Percentiles rank a stretch among this genome's conserved stretches.
Conservation (phyloP, 1,284 basidiomycete genomes). For the Ganoderma multipileum region DNA sequence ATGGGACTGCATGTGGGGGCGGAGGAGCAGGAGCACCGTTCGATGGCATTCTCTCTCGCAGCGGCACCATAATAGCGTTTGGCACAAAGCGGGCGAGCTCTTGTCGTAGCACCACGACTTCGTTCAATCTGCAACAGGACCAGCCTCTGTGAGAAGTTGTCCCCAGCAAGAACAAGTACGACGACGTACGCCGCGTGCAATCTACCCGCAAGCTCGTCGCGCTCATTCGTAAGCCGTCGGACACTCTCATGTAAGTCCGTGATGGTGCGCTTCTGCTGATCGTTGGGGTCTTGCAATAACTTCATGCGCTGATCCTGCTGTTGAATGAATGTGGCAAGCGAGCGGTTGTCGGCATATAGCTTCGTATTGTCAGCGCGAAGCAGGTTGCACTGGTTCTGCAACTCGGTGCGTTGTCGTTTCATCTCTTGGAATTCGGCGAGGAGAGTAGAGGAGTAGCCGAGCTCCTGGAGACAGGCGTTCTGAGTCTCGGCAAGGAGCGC, state of each 20-base stretch:
- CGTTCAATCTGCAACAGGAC: conserved; percentile 20
- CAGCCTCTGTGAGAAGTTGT: background rate
- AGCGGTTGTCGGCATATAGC: conserved; percentile 58
- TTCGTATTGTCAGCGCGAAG: conserved; percentile 51
- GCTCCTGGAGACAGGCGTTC: conserved; percentile 54
- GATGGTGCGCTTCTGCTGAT: conserved; percentile 14
- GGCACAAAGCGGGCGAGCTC: conserved; percentile 29
- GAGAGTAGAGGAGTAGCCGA: conserved; percentile 50
- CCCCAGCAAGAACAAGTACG: background rate
- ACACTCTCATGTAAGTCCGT: conserved; percentile 26
- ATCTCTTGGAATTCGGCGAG: conserved; percentile 43
- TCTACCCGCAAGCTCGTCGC: conserved; percentile 22
- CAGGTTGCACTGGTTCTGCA: conserved; percentile 41
- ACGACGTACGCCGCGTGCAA: conserved; percentile 28
- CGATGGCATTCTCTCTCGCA: conserved; percentile 6
- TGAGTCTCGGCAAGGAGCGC: conserved; percentile 50
- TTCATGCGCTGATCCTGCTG: conserved; percentile 30
- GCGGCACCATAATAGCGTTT: conserved; percentile 8
- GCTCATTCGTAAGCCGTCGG: conserved; percentile 20
- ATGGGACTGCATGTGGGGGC: background rate
- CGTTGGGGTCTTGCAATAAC: conserved; percentile 13
- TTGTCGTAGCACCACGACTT: conserved; percentile 27
- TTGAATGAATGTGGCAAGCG: conserved; percentile 28
- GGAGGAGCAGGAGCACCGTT: background rate
- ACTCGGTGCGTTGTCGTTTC: conserved; percentile 43